Evolutionary conservation across 2,329 filamentous ascomycete species (phyloP), one percentile per base, ranked within the genome.

Genomic region (Periconia macrospinosa): DNA sequence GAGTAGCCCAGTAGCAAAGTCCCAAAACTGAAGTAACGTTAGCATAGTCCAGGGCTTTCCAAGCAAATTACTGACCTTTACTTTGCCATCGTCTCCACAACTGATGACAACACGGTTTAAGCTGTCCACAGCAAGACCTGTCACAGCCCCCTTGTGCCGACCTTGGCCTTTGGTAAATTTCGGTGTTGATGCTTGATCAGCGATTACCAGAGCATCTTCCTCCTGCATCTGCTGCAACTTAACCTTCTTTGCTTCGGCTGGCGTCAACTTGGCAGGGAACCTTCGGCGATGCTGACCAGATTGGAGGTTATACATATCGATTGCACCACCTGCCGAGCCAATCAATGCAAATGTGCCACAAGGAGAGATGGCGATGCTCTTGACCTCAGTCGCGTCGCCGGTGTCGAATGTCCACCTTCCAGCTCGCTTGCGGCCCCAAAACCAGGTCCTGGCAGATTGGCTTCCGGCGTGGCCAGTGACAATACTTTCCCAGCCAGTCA

Each of bases 301-400:
- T 72, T 99, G 94, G 54, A 99, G 79, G 71, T 99, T 99, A 83
- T 90, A 97, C 88, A 96, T 93, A 72, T 97, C 92, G 52, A 99
- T 87, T 33, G 86, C 85, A 41, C 94, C 94, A 37, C 83, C 86
- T 30, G 85, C 86, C 1, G 93, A 97, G 1, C 94, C 94, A 19
- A 99, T 82, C 5, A 97, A 76, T 2, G 92, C 92, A 78, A 99
- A 99, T 1, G 90, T 97, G 52, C 94, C 94, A 66, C 94, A 99
- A 1, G 91, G 84, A 50, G 91, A 96, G 55, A 99, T 88, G 11
- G 92, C 85, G 18, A 99, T 91, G 49, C 90, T 93, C 59, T 78
- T 83, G 35, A 96, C 93, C 65, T 91, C 84, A n/a, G 86, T 83
- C 17, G 85, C 84, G 74, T 99, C 94, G 41, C 88, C 84, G 0